Evolutionary conservation across 306 rosid species (phyloP), one percentile per base, ranked within the genome.

Genomic region (Mucuna pruriens): DNA sequence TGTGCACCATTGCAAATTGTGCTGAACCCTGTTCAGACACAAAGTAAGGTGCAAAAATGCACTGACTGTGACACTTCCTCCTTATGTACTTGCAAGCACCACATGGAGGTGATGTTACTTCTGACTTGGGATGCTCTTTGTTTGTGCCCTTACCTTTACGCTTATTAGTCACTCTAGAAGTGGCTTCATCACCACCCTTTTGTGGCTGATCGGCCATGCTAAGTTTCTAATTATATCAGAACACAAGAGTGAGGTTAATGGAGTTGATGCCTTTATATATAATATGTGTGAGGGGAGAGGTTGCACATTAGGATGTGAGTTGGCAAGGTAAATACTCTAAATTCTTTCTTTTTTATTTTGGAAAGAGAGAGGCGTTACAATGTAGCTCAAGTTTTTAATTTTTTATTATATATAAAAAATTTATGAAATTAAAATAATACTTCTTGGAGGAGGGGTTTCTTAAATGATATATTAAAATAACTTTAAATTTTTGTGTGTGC

Each of bases 31-130:
- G 92, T 76, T 88, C 96, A 0, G 93, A 81, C 25, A 89, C 83
- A 64, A 94, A 94, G 73, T 88, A 81, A 1, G 98, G 98, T 2
- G 97, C 97, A 33, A 94, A 94, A 25, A 90, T 86, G 87, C 98
- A 94, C 4, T 44, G 69, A 0, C 80, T 31, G 62, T 97, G 92
- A 79, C 88, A n/a, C n/a, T n/a, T 94, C 80, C 94, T 88, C 70
- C 98, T 85, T 62, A 88, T 45, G 76, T 89, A 92, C 83, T 92
- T 94, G 88, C 97, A 94, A 0, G 97, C 98, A 1, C 97, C 97
- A 26, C 98, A 94, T 6, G 98, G 97, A 19, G 88, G 63, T 5
- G 62, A 7, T 0, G 80, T 26, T 2, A 5, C 10, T 1, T 57
- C 6, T 2, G 64, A 17, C 8, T 26, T 0, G 31, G 26, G 5